Conservation (phyloP, 2,329 filamentous ascomycete genomes). For the Aureobasidium sp. region DNA sequence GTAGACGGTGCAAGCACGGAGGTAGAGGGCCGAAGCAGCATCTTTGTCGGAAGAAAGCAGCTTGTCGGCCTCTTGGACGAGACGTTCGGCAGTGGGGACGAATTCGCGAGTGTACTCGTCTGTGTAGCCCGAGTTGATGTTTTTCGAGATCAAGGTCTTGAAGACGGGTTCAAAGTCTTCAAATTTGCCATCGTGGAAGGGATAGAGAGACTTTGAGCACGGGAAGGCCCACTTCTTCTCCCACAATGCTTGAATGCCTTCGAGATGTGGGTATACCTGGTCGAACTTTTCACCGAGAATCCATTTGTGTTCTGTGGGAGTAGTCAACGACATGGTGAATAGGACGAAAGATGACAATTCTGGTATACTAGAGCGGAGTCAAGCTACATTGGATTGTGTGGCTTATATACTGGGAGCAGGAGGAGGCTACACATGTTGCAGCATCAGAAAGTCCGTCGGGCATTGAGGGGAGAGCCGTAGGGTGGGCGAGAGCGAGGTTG, state of each 20-base stretch:
- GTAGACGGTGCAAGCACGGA: constrained; percentile 30
- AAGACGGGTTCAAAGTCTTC: constrained; percentile 33
- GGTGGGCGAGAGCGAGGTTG: background rate
- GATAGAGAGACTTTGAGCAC: constrained; percentile 23
- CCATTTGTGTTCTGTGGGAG: constrained; percentile 19
- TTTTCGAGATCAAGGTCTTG: constrained; percentile 27
- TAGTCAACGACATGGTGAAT: constrained; percentile 7
- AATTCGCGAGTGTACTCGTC: constrained; percentile 30
- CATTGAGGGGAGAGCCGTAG: constrained; percentile 5
- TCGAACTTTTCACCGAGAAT: constrained; percentile 40
- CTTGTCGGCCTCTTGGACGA: constrained; percentile 25
- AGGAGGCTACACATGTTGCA: background rate
- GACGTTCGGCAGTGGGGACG: constrained; percentile 25
- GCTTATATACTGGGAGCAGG: background rate
- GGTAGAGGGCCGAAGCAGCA: constrained; percentile 26
- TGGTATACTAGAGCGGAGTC: background rate
- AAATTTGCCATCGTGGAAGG: constrained; percentile 29
- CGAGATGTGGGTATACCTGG: constrained; percentile 46
- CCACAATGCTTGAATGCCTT: constrained; percentile 48
- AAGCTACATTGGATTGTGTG: background rate
- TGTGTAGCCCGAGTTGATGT: constrained; percentile 31
- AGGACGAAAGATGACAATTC: background rate
- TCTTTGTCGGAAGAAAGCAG: constrained; percentile 19
- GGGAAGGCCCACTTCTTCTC: constrained; percentile 30
- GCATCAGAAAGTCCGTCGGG: constrained; percentile 5